Base-by-base conservation (phyloP, 371 early-diverging fungal species). In the Mucor racemosus region DNA sequence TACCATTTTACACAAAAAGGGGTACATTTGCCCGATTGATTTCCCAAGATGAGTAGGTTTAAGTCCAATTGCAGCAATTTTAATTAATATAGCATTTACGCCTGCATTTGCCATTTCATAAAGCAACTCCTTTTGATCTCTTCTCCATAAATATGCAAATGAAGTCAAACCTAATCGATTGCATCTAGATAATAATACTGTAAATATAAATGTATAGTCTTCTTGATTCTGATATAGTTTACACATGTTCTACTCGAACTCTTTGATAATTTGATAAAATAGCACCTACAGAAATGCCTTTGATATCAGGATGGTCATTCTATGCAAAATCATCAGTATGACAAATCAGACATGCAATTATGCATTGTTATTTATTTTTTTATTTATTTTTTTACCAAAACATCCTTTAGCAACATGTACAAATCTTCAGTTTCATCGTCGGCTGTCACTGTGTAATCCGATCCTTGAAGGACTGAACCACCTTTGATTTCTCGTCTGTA, bases 401-500 rank as follows among this genome's bases (percentile, higher is more conserved):
- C 90, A 17, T 88, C 78, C 34, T 72, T 56, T 4, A 99, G 75
- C 26, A 99, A 81, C 14, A 66, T 64, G 73, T 84, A 95, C 44
- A 99, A 85, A 78, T 99, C 99, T 76, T 99, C 99, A 5, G 99
- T 98, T 77, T 99, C 99, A 77, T 99, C 98, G 46, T 82, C 69
- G 10, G 78, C 76, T 39, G 88, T 86, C 0, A 76, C 81, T 31
- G 73, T 77, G 68, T 93, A 92, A 33, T 92, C 92, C 0, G 91
- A 79, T 19, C 77, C 78, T 70, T 90, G 90, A 8, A 84, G 74
- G 7, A 93, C 75, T 0, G 99, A 88, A 4, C 72, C 73, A 4
- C 99, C 97, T 14, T 67, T 72, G 41, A 98, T 96, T 42, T 88
- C 88, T 38, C 84, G 77, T 36, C 94, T 86, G 70, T 94, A 97